These are phyloP conservation scores for Triangularia setosa DNA, from an alignment of 2,329 filamentous ascomycete genomes.

Conservation along the genomic window DNA sequence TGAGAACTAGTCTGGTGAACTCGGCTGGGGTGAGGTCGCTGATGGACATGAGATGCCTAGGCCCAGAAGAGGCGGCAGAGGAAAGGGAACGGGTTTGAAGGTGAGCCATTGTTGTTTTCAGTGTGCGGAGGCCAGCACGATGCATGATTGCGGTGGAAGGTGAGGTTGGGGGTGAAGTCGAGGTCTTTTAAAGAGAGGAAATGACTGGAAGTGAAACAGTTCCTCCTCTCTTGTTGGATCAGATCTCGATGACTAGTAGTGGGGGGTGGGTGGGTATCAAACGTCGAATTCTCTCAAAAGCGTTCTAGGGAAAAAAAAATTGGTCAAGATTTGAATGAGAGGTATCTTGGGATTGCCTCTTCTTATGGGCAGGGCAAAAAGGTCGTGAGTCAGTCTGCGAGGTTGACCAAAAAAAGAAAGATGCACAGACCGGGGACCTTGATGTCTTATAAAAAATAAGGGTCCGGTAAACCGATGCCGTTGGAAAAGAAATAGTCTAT, in stretches of 20 bases:
- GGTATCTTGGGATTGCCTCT: background rate
- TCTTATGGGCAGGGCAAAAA: background rate
- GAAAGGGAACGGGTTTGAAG: constrained; percentile 44
- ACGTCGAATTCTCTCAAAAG: background rate
- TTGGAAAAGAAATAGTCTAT: background rate
- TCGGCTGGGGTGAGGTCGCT: constrained; percentile 77
- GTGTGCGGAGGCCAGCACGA: constrained; percentile 25
- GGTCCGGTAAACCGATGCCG: background rate
- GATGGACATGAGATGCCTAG: constrained; percentile 89
- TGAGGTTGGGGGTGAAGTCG: constrained; percentile 1
- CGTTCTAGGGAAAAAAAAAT: too few species aligned
- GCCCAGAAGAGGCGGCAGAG: constrained; percentile 40
- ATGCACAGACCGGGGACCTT: constrained; percentile 3
- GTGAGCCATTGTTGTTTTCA: constrained; percentile 27
- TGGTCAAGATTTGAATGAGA: background rate
- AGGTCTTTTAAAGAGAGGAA: background rate
- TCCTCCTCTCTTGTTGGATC: background rate
- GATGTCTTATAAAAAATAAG: constrained; percentile 7
- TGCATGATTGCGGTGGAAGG: constrained; percentile 23
- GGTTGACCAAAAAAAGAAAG: constrained; percentile 9
- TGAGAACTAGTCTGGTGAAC: constrained; percentile 75
- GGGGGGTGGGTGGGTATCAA: background rate
- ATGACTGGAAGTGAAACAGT: background rate
- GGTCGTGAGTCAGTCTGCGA: constrained; percentile 15
- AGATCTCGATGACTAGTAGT: background rate